Evolutionary conservation across 306 rosid species (phyloP).

Genomic region (Vigna nakashimae): DNA sequence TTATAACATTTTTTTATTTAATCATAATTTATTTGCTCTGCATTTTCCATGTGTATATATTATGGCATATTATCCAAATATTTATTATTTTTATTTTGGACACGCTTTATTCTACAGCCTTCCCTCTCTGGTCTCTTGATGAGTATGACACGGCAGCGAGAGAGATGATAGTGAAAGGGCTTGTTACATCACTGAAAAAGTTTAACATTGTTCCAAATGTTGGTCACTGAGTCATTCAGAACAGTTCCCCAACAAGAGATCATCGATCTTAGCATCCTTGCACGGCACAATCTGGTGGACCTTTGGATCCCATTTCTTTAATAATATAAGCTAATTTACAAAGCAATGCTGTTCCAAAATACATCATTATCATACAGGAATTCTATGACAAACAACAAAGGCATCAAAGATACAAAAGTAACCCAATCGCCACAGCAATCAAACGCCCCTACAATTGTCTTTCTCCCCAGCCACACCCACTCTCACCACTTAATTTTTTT

Average conservation of each 20-base stretch:
- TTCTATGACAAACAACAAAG: constrained; percentile 31
- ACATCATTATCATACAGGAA: not conserved
- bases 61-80: not conserved
- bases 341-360: not conserved
- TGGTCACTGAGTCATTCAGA: not conserved
- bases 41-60: not conserved
- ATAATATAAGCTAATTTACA: constrained; percentile 28
- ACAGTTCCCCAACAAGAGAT: not conserved
- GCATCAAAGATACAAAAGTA: constrained; percentile 2
- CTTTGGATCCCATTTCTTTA: constrained; percentile 22
- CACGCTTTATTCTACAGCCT: not conserved
- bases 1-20: not conserved
- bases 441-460: not conserved
- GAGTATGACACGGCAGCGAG: not conserved
- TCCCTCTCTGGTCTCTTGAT: not conserved
- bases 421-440: constrained; percentile 35
- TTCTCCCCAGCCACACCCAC: not conserved
- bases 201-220: not conserved
- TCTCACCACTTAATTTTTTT: not conserved
- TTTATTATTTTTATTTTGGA: constrained; percentile 3
- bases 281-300: constrained; percentile 26
- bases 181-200: not conserved
- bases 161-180: not conserved
- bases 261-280: not conserved
- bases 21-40: too few species aligned